Evolutionary conservation across 768 basidiomycete genomes (phyloP).

Genomic region (Dacryopinax primogenitus): DNA sequence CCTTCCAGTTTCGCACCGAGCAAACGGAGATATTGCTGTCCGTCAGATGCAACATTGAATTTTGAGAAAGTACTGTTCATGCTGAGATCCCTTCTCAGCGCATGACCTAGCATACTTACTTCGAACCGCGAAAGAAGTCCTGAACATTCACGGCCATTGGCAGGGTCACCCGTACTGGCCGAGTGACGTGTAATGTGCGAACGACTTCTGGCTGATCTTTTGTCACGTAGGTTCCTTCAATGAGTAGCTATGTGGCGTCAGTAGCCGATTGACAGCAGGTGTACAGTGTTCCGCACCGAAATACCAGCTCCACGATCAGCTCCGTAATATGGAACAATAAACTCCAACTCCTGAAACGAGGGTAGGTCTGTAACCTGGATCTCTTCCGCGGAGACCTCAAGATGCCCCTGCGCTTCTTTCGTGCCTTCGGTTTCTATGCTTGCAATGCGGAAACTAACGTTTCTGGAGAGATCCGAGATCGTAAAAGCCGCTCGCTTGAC

Average conservation of each 20-base stretch:
- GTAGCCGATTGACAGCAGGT: neutral
- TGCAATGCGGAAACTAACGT: conserved; percentile 7
- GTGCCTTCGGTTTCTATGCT: neutral
- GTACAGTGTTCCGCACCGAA: conserved; percentile 22
- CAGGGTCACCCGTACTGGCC: conserved; percentile 51
- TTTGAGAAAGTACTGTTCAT: conserved; percentile 64
- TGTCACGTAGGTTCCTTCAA: conserved; percentile 59
- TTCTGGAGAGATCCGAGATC: conserved; percentile 42
- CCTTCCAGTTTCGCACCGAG: conserved; percentile 43
- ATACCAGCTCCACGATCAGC: conserved; percentile 32
- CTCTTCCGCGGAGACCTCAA: neutral
- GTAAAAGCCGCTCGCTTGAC: conserved; percentile 42
- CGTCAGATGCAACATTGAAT: conserved; percentile 77
- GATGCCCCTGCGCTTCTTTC: conserved; percentile 10
- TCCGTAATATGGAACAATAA: conserved; percentile 25
- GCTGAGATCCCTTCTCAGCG: conserved; percentile 4
- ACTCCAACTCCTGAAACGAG: neutral
- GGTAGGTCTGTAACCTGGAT: neutral
- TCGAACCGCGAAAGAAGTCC: conserved; percentile 82
- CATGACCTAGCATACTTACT: conserved; percentile 34
- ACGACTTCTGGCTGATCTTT: conserved; percentile 37
- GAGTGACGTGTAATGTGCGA: conserved; percentile 43
- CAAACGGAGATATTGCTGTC: conserved; percentile 66
- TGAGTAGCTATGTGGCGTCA: neutral
- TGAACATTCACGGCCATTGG: conserved; percentile 90